These are phyloP conservation scores for Camptophora hylomeconis DNA, from an alignment of 2,329 filamentous ascomycete species.

Conservation along the genomic window DNA sequence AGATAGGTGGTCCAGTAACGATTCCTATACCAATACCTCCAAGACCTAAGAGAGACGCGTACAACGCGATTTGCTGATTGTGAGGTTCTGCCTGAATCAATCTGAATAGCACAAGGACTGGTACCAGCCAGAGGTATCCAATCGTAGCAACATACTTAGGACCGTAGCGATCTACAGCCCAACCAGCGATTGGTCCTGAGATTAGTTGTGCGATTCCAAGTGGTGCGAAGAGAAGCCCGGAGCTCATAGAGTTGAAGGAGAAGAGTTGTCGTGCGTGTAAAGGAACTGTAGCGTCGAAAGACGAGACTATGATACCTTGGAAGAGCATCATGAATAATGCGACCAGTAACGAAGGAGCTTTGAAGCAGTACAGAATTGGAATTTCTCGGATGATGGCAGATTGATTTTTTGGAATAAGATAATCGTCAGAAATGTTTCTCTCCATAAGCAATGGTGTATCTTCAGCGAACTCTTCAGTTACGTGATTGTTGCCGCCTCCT, in stretches of 20 bases:
- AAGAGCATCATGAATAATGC: conserved; percentile 26
- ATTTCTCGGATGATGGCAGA: conserved; percentile 20
- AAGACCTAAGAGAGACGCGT: not conserved
- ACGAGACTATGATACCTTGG: conserved; percentile 27
- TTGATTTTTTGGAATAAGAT: conserved; percentile 14
- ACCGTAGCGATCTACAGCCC: conserved; percentile 34
- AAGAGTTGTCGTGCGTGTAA: conserved; percentile 30
- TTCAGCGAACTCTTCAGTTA: no score
- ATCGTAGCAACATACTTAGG: conserved; percentile 30
- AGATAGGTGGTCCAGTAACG: not conserved
- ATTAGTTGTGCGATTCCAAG: conserved; percentile 32
- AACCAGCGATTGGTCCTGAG: conserved; percentile 34
- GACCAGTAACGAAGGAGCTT: conserved; percentile 23
- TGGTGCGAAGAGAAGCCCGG: conserved; percentile 35
- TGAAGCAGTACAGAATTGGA: conserved; percentile 31
- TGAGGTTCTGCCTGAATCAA: conserved; percentile 2
- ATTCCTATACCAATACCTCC: not conserved
- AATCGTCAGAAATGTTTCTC: no score
- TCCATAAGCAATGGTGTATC: no score
- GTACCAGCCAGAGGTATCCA: conserved; percentile 30
- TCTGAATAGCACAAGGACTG: conserved; percentile 21
- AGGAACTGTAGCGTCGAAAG: conserved; percentile 37
- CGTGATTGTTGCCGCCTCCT: not conserved
- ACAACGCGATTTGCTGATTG: not conserved
- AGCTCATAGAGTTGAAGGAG: conserved; percentile 30